Conservation (phyloP, 345 rosid species). For the Cochlearia excelsa region DNA sequence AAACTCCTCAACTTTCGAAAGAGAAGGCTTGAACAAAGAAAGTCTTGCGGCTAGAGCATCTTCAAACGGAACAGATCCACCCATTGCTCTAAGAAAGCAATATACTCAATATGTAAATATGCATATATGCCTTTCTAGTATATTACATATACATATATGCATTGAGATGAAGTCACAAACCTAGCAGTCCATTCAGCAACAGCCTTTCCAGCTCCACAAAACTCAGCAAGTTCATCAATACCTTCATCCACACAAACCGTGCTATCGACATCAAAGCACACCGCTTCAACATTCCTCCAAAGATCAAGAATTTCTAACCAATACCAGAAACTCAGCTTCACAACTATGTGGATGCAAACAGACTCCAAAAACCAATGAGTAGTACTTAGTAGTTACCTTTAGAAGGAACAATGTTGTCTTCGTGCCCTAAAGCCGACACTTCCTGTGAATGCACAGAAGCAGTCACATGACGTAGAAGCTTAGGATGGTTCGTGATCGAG, state of each 20-base stretch:
- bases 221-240: slow-evolving; percentile 82
- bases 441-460: slow-evolving; percentile 50
- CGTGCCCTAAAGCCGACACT: slow-evolving; percentile 33
- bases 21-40: slow-evolving; percentile 66
- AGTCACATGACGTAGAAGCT: slow-evolving; percentile 36
- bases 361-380: background rate
- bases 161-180: slow-evolving; percentile 34
- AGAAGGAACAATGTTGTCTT: slow-evolving; percentile 45
- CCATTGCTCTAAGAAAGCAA: slow-evolving; percentile 57
- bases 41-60: slow-evolving; percentile 80
- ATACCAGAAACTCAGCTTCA: slow-evolving; percentile 14
- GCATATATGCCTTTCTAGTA: no score
- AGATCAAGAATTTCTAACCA: slow-evolving; percentile 55
- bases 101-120: background rate
- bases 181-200: slow-evolving; percentile 87
- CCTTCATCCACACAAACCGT: slow-evolving; percentile 86
- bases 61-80: slow-evolving; percentile 80
- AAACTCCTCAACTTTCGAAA: slow-evolving; percentile 58
- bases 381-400: slow-evolving; percentile 38
- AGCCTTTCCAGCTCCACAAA: slow-evolving; percentile 85
- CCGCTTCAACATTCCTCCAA: slow-evolving; percentile 68
- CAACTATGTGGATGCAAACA: background rate
- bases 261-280: slow-evolving; percentile 91
- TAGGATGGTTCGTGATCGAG: slow-evolving; percentile 36
- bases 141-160: background rate